Percentiles rank a stretch among this genome's conserved stretches.
These are phyloP conservation scores for Penicillium glabrum DNA, from an alignment of 2,329 filamentous ascomycete species.

Conservation along the genomic window DNA sequence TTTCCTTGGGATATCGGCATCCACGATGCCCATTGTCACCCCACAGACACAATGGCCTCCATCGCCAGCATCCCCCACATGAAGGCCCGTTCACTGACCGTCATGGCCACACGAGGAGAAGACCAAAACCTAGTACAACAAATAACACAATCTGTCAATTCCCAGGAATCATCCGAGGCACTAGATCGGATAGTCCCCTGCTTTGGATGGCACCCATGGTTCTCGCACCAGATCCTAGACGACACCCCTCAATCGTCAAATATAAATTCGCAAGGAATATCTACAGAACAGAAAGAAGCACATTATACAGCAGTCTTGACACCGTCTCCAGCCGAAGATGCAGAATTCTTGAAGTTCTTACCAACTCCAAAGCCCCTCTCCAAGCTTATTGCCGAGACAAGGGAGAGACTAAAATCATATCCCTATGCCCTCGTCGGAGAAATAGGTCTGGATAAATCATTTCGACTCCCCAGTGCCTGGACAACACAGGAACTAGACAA, in stretches of 20 bases:
- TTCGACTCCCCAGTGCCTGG: constrained; percentile 59
- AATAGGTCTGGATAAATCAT: constrained; percentile 62
- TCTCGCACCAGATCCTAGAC: constrained; percentile 61
- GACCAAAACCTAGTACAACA: constrained; percentile 61
- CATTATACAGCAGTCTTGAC: constrained; percentile 59
- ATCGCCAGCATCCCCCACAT: constrained; percentile 56
- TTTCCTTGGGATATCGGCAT: constrained; percentile 65
- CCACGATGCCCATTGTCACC: constrained; percentile 66
- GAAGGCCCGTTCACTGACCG: constrained; percentile 58
- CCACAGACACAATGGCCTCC: constrained; percentile 63
- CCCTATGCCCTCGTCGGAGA: constrained; percentile 62
- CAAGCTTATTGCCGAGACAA: constrained; percentile 51
- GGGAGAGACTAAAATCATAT: constrained; percentile 48
- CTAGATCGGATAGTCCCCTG: constrained; percentile 55
- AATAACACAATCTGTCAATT: constrained; percentile 40
- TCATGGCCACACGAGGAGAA: constrained; percentile 63
- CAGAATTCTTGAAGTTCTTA: constrained; percentile 49
- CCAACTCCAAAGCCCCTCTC: constrained; percentile 57
- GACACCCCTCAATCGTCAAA: constrained; percentile 29
- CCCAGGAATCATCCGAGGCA: constrained; percentile 2
- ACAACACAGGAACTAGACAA: constrained; percentile 29
- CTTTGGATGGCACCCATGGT: constrained; percentile 71
- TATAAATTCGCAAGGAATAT: not conserved
- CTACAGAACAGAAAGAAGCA: constrained; percentile 29
- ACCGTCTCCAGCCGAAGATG: constrained; percentile 47